phyloP scores from a whole-genome alignment of 495 filamentous ascomycete species.

The Neurospora sublineolata region DNA sequence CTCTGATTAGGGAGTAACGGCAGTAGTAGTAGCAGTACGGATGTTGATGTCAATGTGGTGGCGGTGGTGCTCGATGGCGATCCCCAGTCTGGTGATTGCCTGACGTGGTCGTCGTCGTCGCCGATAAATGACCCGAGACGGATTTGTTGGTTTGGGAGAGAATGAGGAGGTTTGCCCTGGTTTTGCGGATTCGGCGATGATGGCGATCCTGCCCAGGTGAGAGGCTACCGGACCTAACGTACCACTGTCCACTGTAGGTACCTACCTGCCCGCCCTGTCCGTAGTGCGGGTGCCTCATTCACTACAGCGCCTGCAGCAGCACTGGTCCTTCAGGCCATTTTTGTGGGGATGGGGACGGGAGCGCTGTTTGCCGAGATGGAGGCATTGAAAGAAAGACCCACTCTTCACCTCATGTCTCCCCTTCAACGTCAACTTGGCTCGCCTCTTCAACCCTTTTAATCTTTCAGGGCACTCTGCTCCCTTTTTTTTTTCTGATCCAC shows the following conservation, averaged over 20 bases:
- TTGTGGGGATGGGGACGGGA: background rate
- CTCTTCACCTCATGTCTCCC: background rate
- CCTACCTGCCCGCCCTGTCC: background rate
- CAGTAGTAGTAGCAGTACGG: background rate
- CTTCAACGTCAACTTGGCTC: background rate
- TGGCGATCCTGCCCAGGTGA: background rate
- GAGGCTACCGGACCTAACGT: background rate
- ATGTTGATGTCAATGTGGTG: background rate
- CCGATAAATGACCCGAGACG: background rate
- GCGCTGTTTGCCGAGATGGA: background rate
- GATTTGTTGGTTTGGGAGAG: background rate
- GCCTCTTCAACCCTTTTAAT: background rate
- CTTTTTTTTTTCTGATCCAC: background rate
- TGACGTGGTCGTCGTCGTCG: background rate
- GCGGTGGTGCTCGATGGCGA: background rate
- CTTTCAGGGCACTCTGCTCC: background rate
- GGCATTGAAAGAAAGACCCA: background rate
- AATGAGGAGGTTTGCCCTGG: background rate
- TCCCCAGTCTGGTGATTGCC: background rate
- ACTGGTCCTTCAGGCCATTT: background rate
- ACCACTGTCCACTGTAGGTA: background rate
- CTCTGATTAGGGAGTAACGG: background rate
- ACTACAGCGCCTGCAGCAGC: background rate
- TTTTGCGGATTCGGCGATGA: background rate
- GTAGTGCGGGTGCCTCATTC: background rate